Conservation (phyloP, 2,329 filamentous ascomycete species). For the Chrysosporium queenslandicum region DNA sequence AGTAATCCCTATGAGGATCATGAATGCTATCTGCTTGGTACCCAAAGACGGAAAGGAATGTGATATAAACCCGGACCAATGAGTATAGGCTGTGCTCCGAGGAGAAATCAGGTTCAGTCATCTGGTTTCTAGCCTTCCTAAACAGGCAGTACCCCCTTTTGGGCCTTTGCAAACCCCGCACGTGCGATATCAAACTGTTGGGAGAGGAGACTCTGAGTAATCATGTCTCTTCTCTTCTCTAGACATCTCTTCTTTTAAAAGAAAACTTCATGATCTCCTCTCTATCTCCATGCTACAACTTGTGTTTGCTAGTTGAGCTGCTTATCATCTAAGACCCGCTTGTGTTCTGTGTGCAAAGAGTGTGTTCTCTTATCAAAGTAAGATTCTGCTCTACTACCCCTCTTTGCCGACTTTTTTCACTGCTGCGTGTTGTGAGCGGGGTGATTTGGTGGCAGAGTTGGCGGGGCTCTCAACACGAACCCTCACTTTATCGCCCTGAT, state of each 20-base stretch:
- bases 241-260: too few relatives aligned
- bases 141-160: neutral
- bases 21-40: too few relatives aligned
- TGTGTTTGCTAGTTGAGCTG: neutral
- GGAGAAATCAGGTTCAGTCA: neutral
- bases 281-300: too few relatives aligned
- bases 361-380: neutral
- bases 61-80: too few relatives aligned
- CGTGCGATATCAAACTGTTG: neutral
- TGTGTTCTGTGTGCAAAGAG: neutral
- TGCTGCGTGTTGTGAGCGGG: neutral
- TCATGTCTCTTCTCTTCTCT: too few relatives aligned
- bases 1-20: too few relatives aligned
- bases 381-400: neutral
- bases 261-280: too few relatives aligned
- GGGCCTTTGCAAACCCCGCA: neutral
- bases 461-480: neutral
- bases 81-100: too few relatives aligned
- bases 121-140: conserved; percentile 1
- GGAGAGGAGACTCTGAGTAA: neutral
- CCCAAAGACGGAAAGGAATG: too few relatives aligned
- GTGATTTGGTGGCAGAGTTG: neutral
- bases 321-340: neutral
- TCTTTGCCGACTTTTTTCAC: neutral
- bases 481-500: neutral